Base-by-base conservation (phyloP, 2,329 filamentous ascomycete genomes). In the Ophiocordyceps camponoti-leonardi region DNA sequence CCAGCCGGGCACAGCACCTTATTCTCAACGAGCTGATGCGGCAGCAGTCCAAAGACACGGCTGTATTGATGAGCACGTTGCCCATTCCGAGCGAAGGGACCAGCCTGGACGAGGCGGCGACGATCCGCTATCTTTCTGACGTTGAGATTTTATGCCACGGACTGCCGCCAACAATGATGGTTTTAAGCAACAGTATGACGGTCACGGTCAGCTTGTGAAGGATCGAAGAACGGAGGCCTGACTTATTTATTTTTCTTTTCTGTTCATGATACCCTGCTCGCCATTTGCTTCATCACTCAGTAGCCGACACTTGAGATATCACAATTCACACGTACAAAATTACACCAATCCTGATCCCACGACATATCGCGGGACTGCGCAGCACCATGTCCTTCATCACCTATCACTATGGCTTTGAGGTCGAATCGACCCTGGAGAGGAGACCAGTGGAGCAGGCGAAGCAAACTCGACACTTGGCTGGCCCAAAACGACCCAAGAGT, bases 131-230 rank as follows among this genome's bases (percentile, higher is more conserved):
- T 60, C 67, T 94, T 43, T 80, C 75, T 44, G 82, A 87, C 60
- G 67, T 90, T 48, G 83, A 92, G 60, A 75, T 92, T 2, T 63
- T 94, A 47, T 90, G 83, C 59, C 75, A 81, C 54, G 81, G 76
- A 12, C 64, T 90, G 49, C 85, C 86, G 26, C 86, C 86, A 1
- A 77, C 79, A 42, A 60, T 93, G 54, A 66, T 94, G 59, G 83
- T 94, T 37, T 73, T 93, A 62, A 87, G 83, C 61, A 93, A 93
- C 61, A 86, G 80, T 55, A 87, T 93, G 82, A 93, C 85, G 16
- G 86, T 93, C 42, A 93, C 83, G 7, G 83, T 83, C 55, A 83
- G 79, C 58, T 61, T 86, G 49, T 85, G 35, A 54, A 12, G n/a
- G 4, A 13, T 52, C 22, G 42, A 12, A 19, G 16, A 16, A 10